Base-by-base conservation (phyloP, 2,329 filamentous ascomycete species). In the Xylariaceae sp. region DNA sequence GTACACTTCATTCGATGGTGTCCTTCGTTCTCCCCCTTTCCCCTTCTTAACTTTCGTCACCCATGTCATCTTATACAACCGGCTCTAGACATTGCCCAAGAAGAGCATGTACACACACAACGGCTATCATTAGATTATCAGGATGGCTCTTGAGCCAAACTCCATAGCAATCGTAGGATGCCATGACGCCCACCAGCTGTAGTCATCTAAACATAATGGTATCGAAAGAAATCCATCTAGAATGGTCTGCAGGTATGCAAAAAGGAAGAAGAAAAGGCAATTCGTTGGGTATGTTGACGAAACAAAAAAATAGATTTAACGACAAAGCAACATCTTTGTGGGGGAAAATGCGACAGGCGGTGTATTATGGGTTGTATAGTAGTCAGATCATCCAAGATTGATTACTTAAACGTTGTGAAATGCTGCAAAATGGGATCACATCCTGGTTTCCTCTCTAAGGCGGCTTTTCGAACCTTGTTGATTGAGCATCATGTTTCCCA, bases 401-500 rank as follows among this genome's bases (percentile, higher is more conserved):
- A 40, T 32, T 43, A 50, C 43, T 43, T 18, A 23, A 21, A 37
- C 20, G 20, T 41, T 10, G 6, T 44, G 41, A 29, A 21, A 7
- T 40, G 16, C 29, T 20, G 32, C 50, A 46, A 53, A 44, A 50
- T 52, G 50, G n/a, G 3, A 55, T 68, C 59, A 71, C 65, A 72
- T 66, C 63, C 75, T 77, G n/a, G 76, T 77, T 68, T 84, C 81
- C 59, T 85, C 81, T 40, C 81, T 75, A 32, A 84, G 72, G 10
- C 81, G 81, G 61, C 80, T 83, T 66, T 78, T 81, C 0, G 79
- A 81, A 40, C 73, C 72, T 62, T 83, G 81, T 19, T 79, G 76
- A 50, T 76, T 80, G 29, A 83, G 70, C 21, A 77, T 76, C 64
- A 77, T 72, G 61, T 80, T 75, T 19, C 75, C 74, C 55, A 80